Conservation (phyloP, 257 asterid species). For the Nicotiana benthamiana region DNA sequence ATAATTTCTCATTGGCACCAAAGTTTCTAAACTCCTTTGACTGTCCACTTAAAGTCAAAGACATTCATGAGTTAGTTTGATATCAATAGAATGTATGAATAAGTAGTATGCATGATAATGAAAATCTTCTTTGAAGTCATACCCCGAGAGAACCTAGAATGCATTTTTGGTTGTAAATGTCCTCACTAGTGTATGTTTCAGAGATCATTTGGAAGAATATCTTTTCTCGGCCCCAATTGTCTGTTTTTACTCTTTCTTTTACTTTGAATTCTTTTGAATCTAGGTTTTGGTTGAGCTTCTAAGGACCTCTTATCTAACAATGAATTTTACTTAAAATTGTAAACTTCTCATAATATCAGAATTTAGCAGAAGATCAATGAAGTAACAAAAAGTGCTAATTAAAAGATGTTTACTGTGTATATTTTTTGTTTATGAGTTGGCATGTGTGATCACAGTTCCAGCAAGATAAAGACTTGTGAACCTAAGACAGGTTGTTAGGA, state of each 20-base stretch:
- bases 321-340: not conserved
- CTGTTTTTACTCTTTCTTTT: not conserved
- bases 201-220: not conserved
- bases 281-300: not conserved
- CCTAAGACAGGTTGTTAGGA: no score
- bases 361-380: not conserved
- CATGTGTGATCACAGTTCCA: no score
- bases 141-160: not conserved
- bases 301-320: not conserved
- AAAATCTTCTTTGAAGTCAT: not conserved
- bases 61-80: not conserved
- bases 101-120: not conserved
- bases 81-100: not conserved
- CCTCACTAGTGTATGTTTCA: not conserved
- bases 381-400: not conserved
- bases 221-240: not conserved
- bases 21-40: not conserved
- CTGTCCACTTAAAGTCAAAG: not conserved
- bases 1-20: not conserved
- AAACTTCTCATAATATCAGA: not conserved
- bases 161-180: not conserved
- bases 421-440: no score
- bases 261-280: not conserved
- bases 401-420: not conserved
- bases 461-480: no score